Evolutionary conservation across 1,139 yeast genomes (phyloP).

Genomic region (Magnusiomyces ingens): DNA sequence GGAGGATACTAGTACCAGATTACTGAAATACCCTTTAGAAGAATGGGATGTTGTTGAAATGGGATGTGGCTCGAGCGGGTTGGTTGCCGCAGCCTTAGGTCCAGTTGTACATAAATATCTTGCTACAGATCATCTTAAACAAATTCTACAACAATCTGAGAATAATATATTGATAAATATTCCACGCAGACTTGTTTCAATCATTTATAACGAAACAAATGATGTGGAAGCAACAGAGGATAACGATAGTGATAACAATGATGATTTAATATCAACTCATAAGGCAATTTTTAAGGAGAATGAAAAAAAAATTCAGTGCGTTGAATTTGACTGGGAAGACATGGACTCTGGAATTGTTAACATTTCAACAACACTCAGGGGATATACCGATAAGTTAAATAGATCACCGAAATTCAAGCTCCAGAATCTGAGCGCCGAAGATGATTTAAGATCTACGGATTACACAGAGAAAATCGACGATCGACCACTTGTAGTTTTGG

Average conservation of each 20-base stretch:
- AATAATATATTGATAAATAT: conserved; percentile 36
- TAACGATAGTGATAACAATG: conserved; percentile 29
- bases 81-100: conserved; percentile 45
- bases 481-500: conserved; percentile 38
- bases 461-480: conserved; percentile 31
- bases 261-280: not conserved
- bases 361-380: conserved; percentile 2
- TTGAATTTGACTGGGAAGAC: conserved; percentile 6
- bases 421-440: not conserved
- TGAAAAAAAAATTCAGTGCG: not conserved
- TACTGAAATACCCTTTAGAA: conserved; percentile 8
- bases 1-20: not conserved
- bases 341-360: not conserved
- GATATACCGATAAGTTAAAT: conserved; percentile 13
- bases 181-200: conserved; percentile 1
- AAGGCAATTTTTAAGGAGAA: not conserved
- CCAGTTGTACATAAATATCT: conserved; percentile 36
- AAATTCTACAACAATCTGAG: conserved; percentile 45
- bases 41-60: conserved; percentile 45
- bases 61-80: conserved; percentile 46
- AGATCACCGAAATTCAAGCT: conserved; percentile 2
- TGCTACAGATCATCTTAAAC: conserved; percentile 55
- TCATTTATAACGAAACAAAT: too few relatives aligned
- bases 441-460: not conserved
- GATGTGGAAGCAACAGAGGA: too few relatives aligned